A percentile compares a stretch with the other conserved stretches of the same genome.
Evolutionary conservation across 805 yeast species (phyloP).

Genomic region (Saturnispora saitoi): DNA sequence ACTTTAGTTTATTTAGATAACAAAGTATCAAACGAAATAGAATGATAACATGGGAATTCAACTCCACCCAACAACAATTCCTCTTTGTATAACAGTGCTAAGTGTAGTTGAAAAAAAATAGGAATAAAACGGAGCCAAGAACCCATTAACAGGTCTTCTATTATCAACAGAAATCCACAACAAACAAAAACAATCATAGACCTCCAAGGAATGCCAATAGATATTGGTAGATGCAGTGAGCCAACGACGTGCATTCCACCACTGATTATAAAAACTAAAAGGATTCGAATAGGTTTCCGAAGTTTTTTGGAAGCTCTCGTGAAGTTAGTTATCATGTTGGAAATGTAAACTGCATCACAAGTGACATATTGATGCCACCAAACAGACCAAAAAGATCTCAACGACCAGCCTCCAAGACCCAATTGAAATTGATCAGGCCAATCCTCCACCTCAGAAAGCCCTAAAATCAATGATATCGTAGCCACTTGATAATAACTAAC

Average conservation of each 20-base stretch:
- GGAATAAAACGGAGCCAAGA: not conserved
- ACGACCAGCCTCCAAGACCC: not conserved
- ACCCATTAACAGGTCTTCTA: not conserved
- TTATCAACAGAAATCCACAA: slow-evolving; percentile 1
- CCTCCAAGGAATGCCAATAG: slow-evolving; percentile 2
- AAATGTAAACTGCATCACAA: slow-evolving; percentile 5
- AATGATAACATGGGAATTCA: not conserved
- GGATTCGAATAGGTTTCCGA: slow-evolving; percentile 25
- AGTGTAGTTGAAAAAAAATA: not conserved
- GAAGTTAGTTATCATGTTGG: not conserved
- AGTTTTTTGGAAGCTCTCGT: not conserved
- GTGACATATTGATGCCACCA: slow-evolving; percentile 15
- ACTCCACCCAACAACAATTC: not conserved
- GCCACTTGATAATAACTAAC: slow-evolving; percentile 6
- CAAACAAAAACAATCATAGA: slow-evolving; percentile 1
- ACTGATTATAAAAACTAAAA: slow-evolving; percentile 50
- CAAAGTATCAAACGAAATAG: not conserved
- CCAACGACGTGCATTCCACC: slow-evolving; percentile 2
- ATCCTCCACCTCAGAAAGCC: slow-evolving; percentile 6
- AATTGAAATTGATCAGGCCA: slow-evolving; percentile 13
- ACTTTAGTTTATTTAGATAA: not conserved
- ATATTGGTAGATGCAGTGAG: not conserved
- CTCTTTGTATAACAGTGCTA: not conserved
- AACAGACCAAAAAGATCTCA: slow-evolving; percentile 10
- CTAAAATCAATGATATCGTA: not conserved